Evolutionary conservation across 1,284 basidiomycete species (phyloP), one percentile per base, ranked within the genome.

Genomic region (Neonothopanus nambi): DNA sequence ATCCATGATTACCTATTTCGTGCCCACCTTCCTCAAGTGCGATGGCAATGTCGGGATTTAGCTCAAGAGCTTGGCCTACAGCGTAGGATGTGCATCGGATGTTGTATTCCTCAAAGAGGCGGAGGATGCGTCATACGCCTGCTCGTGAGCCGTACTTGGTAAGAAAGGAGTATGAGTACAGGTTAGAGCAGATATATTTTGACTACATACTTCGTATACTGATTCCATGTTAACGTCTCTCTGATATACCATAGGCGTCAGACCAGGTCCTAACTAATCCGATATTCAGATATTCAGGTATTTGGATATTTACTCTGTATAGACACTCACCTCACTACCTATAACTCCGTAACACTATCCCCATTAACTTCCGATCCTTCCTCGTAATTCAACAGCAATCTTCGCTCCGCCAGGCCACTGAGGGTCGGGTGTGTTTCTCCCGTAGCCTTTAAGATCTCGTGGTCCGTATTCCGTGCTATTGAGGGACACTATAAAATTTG

Each of bases 51-150:
- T 46, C 23, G n/a, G 52, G 52, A 36, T 54, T 54, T 11, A 44
- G 39, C 33, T 57, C 56, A 3, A 57, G 44, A 15, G 56, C 56
- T 4, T 26, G 26, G 13, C 48, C 56, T 44, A 53, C 47, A 5
- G 56, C 52, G 46, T 35, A 57, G 11, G 42, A 38, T 8, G 56
- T 57, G 48, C 52, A 51, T 20, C 24, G 48, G 8, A 57, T 36
- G 43, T 54, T 38, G 38, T 54, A 44, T 35, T 55, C 36, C 33
- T 51, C 38, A 23, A 57, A 52, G 6, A 57, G 53, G 21, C 52
- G 52, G 13, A 57, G 38, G 30, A 57, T 54, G 18, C 56, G 48
- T 48, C 52, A 54, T n/a, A 57, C 52, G n/a, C 56, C 56, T 3
- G 53, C 56, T 15, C 56, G 56, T 11, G 56, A 51, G 13, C 56